A percentile compares a stretch with the other conserved stretches of the same genome.
Evolutionary conservation across 805 yeast species (phyloP).

Genomic region (Wickerhamia fluorescens): DNA sequence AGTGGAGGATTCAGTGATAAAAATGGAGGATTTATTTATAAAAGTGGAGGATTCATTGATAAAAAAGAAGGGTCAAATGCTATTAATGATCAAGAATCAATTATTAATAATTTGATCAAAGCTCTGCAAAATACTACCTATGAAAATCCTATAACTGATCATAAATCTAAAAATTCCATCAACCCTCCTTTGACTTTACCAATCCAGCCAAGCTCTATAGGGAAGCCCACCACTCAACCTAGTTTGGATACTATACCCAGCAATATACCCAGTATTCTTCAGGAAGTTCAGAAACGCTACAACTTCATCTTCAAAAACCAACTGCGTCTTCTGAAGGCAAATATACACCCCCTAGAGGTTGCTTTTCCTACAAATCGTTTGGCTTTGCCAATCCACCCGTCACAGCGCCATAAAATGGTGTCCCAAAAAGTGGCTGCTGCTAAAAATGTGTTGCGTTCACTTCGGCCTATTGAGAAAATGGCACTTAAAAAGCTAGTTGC

Average conservation of each 20-base stretch:
- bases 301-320: constrained; percentile 15
- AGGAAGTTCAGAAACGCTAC: constrained; percentile 12
- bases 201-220: background rate
- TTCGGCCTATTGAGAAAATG: constrained; percentile 15
- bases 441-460: constrained; percentile 12
- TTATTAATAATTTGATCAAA: no score
- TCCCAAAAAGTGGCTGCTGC: constrained; percentile 16
- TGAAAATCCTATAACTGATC: no score
- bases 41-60: no score
- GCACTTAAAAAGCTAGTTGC: constrained; percentile 15
- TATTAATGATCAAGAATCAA: no score
- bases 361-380: constrained; percentile 21
- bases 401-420: constrained; percentile 19
- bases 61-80: no score
- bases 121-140: no score
- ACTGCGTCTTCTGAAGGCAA: constrained; percentile 13
- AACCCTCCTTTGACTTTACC: constrained; percentile 1
- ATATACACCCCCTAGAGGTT: constrained; percentile 25
- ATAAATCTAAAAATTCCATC: background rate
- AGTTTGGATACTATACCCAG: no score
- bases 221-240: background rate
- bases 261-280: constrained; percentile 4
- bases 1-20: no score
- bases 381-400: constrained; percentile 26
- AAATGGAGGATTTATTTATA: no score